Conservation (phyloP, 148 eudicot species). For the Persicaria maculosa region DNA sequence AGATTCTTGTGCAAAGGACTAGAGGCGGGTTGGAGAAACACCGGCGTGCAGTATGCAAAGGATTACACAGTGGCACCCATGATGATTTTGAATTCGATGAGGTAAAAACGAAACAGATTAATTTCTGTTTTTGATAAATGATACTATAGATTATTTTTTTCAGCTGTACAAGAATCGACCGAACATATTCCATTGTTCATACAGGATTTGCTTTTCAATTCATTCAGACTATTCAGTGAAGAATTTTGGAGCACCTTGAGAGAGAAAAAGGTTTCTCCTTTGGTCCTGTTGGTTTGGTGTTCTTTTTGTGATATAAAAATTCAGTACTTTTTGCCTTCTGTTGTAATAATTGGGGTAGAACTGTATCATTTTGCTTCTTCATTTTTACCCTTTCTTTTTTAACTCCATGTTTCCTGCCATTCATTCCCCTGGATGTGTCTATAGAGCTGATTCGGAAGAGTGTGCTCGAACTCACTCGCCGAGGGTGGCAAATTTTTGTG, state of each 20-base stretch:
- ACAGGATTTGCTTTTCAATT: conserved; percentile 5
- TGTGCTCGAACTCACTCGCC: too few relatives aligned
- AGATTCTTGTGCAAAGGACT: not conserved
- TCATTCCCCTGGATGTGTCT: too few relatives aligned
- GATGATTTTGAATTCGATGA: not conserved
- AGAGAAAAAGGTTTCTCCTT: not conserved
- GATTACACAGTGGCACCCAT: not conserved
- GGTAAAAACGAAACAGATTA: not conserved
- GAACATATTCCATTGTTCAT: conserved; percentile 5
- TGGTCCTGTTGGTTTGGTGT: not conserved
- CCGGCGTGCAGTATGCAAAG: not conserved
- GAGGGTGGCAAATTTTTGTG: too few relatives aligned
- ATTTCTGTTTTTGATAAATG: not conserved
- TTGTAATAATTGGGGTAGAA: conserved; percentile 1
- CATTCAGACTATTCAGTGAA: conserved; percentile 10
- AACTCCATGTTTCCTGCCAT: too few relatives aligned
- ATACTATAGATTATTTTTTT: not conserved
- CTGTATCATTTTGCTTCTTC: not conserved
- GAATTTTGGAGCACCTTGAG: conserved; percentile 9
- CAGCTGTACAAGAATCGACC: conserved; percentile 1
- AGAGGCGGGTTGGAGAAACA: not conserved
- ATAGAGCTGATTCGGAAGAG: too few relatives aligned
- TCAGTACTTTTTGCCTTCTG: not conserved
- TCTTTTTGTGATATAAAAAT: not conserved
- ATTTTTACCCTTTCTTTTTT: too few relatives aligned